Conservation (phyloP, 139 green algal species). For the Volvox reticuliferus region DNA sequence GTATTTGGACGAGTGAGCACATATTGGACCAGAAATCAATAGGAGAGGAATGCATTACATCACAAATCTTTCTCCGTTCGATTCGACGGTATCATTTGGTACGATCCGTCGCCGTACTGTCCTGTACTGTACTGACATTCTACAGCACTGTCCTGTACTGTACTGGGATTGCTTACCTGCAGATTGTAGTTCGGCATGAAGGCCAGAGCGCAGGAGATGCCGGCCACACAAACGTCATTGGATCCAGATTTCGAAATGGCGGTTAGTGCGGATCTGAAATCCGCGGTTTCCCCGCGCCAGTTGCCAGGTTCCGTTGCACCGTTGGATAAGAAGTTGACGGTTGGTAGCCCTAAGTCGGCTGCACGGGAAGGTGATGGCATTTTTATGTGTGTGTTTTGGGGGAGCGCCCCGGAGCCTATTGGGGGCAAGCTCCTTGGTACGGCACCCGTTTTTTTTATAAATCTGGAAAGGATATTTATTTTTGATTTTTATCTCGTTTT, state of each 20-base stretch:
- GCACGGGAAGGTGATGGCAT: background rate
- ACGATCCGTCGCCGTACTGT: too few species aligned
- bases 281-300: constrained; percentile 25
- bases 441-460: too few species aligned
- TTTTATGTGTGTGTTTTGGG: background rate
- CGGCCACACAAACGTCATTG: background rate
- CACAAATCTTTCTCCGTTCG: too few species aligned
- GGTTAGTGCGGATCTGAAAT: background rate
- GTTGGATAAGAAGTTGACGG: constrained; percentile 38
- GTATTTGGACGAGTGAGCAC: background rate
- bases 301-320: background rate
- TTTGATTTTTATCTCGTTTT: too few species aligned
- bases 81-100: too few species aligned
- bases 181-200: constrained; percentile 45
- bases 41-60: too few species aligned
- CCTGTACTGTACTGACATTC: too few species aligned
- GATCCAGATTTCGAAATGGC: background rate
- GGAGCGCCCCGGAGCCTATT: background rate
- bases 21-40: too few species aligned
- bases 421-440: too few species aligned
- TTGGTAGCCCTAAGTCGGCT: constrained; percentile 34
- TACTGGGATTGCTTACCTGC: background rate
- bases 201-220: background rate
- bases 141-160: too few species aligned
- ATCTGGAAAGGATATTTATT: too few species aligned